A percentile compares a stretch with the other conserved stretches of the same genome.
Evolutionary conservation across 495 filamentous ascomycete genomes (phyloP).

Genomic region (Xylaria longipes): DNA sequence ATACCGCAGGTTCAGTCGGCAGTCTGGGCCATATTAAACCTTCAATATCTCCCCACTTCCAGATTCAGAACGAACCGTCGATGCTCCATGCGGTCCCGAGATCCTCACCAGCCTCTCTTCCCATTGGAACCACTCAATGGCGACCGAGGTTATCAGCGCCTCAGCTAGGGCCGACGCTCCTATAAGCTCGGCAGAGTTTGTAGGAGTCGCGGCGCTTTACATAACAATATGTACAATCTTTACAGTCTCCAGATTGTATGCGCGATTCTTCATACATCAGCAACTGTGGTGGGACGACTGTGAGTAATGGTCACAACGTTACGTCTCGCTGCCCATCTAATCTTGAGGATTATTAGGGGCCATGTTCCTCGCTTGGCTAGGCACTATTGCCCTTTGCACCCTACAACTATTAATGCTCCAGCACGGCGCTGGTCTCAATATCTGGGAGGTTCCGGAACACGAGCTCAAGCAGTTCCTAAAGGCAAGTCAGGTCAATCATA

Average conservation of each 20-base stretch:
- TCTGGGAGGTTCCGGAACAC: conserved; percentile 21
- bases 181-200: conserved; percentile 21
- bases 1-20: background rate
- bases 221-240: conserved; percentile 24
- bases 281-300: conserved; percentile 33
- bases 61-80: background rate
- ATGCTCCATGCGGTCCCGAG: background rate
- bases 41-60: background rate
- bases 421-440: conserved; percentile 26
- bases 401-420: conserved; percentile 23
- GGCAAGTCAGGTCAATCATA: conserved; percentile 3
- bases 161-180: conserved; percentile 23
- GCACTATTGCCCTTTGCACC: conserved; percentile 20
- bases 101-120: background rate
- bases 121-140: conserved; percentile 10
- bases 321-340: conserved; percentile 4
- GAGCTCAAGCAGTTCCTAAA: conserved; percentile 19
- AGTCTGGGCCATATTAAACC: conserved; percentile 5
- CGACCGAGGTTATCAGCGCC: conserved; percentile 16
- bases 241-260: conserved; percentile 22
- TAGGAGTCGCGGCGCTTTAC: conserved; percentile 26
- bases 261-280: conserved; percentile 28
- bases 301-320: conserved; percentile 6
- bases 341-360: conserved; percentile 17
- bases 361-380: conserved; percentile 28